Evolutionary conservation across 345 rosid genomes (phyloP).

Genomic region (Luvunga scandens): DNA sequence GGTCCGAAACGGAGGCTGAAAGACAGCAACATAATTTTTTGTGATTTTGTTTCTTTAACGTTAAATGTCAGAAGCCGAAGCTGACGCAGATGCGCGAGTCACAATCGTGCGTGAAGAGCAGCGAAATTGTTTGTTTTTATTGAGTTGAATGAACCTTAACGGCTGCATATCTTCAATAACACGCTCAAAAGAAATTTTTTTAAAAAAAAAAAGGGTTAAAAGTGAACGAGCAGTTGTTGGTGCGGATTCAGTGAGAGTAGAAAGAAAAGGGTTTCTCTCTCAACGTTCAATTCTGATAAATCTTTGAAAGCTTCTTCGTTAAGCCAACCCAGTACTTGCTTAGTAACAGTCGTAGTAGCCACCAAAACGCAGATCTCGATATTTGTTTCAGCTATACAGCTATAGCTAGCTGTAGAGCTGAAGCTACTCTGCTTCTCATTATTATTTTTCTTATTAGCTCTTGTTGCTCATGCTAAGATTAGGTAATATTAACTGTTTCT

Average conservation of each 20-base stretch:
- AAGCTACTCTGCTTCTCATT: neutral
- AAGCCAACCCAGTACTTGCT: neutral
- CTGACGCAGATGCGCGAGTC: neutral
- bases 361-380: constrained; percentile 12
- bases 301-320: neutral
- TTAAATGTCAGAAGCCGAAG: neutral
- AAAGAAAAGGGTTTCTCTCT: neutral
- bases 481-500: too few species aligned
- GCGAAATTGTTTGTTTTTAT: neutral
- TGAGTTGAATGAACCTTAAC: neutral
- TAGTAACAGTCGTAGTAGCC: too few species aligned
- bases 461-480: neutral
- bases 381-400: neutral
- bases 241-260: neutral
- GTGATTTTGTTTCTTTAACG: neutral
- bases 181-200: neutral
- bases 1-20: neutral
- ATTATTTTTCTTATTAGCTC: too few species aligned
- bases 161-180: constrained; percentile 27
- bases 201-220: neutral
- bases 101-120: neutral
- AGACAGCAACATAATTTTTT: neutral
- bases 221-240: neutral
- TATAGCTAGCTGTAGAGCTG: neutral
- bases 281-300: neutral